Conservation (phyloP, 2,329 filamentous ascomycete species). For the Chaetomium strumarium region DNA sequence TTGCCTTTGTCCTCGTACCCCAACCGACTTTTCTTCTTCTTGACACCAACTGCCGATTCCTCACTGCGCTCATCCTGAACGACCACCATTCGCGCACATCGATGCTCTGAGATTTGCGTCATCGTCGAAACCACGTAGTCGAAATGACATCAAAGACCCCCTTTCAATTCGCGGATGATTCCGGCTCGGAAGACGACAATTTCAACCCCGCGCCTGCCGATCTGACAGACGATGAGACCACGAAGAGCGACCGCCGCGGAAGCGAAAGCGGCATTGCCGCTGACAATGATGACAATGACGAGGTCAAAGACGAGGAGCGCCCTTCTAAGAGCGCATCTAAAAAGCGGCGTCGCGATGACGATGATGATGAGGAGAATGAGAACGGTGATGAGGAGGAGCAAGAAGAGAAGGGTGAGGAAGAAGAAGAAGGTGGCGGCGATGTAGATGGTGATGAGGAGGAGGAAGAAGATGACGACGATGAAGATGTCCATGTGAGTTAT, state of each 20-base stretch:
- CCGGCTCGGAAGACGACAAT: constrained; percentile 75
- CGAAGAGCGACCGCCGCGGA: constrained; percentile 35
- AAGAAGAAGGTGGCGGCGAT: constrained; percentile 40
- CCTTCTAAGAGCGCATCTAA: constrained; percentile 18
- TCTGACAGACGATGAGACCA: constrained; percentile 62
- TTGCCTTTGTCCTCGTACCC: constrained; percentile 7
- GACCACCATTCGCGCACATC: neutral
- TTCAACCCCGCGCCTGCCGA: constrained; percentile 80
- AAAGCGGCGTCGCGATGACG: constrained; percentile 32
- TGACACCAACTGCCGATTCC: neutral
- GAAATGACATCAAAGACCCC: constrained; percentile 44
- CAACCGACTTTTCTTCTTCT: neutral
- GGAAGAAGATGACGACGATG: constrained; percentile 61
- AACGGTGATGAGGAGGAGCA: constrained; percentile 33
- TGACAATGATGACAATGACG: constrained; percentile 41
- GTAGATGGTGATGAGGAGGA: constrained; percentile 57
- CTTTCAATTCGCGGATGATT: constrained; percentile 50
- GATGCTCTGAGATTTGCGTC: neutral
- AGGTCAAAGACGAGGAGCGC: constrained; percentile 38
- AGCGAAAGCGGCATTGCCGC: constrained; percentile 38
- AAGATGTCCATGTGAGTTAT: constrained; percentile 54
- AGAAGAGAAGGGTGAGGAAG: constrained; percentile 34
- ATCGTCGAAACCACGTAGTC: constrained; percentile 3
- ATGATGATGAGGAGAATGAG: constrained; percentile 30
- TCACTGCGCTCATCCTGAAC: neutral